Percentiles rank a stretch among this genome's conserved stretches.
Conservation (phyloP, 352 stramenopile genomes). For the Phytophthora capsici region DNA sequence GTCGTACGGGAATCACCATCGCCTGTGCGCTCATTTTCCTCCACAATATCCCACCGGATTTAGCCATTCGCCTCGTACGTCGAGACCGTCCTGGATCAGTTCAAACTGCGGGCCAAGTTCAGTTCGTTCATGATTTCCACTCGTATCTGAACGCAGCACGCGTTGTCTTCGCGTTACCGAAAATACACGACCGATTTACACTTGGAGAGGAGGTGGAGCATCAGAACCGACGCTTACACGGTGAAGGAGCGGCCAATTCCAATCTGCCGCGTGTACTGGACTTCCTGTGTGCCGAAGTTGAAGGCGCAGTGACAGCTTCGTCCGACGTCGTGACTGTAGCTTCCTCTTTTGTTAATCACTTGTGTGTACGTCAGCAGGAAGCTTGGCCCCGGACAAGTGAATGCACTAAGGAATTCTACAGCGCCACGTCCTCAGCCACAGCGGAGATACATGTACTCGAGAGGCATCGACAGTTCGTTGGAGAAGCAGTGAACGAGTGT, state of each 20-base stretch:
- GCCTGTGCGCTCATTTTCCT: slow-evolving; percentile 87
- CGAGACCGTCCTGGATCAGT: slow-evolving; percentile 78
- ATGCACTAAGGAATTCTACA: slow-evolving; percentile 29
- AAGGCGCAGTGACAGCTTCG: slow-evolving; percentile 31
- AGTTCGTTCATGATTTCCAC: slow-evolving; percentile 81
- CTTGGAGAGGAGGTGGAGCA: slow-evolving; percentile 69
- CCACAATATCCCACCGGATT: slow-evolving; percentile 72
- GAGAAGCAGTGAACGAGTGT: slow-evolving; percentile 22
- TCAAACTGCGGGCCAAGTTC: slow-evolving; percentile 74
- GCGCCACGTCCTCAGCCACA: slow-evolving; percentile 1
- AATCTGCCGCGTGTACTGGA: slow-evolving; percentile 65
- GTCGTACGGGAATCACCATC: slow-evolving; percentile 87
- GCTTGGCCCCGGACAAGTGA: slow-evolving; percentile 39
- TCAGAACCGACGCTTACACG: slow-evolving; percentile 68
- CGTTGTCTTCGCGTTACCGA: slow-evolving; percentile 77
- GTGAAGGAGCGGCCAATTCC: slow-evolving; percentile 40
- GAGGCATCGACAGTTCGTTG: slow-evolving; percentile 37
- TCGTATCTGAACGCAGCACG: slow-evolving; percentile 73
- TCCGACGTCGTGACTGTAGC: slow-evolving; percentile 23
- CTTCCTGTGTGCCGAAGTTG: slow-evolving; percentile 64
- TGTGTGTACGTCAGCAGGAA: slow-evolving; percentile 38
- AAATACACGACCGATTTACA: slow-evolving; percentile 78
- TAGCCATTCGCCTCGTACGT: slow-evolving; percentile 77
- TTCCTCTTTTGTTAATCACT: slow-evolving; percentile 32
- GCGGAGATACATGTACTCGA: slow-evolving; percentile 33